phyloP scores from a whole-genome alignment of 2,329 filamentous ascomycete species.

The Aspergillus sp. region DNA sequence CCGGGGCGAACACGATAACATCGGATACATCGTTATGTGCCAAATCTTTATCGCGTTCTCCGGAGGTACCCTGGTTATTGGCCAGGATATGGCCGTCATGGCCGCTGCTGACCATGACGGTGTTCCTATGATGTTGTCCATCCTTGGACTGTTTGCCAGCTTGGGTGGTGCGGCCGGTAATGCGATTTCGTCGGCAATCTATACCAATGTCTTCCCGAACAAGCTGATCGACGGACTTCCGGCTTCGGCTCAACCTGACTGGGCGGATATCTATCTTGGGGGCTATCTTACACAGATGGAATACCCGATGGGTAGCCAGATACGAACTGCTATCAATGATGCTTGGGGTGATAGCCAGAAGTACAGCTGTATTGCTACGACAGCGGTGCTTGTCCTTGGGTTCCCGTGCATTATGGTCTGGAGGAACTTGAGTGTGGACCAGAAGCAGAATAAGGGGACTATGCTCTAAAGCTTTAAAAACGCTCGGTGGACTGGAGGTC shows the following conservation, averaged over 20 bases:
- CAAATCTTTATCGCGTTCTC: constrained; percentile 57
- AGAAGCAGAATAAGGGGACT: background rate
- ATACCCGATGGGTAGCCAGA: constrained; percentile 27
- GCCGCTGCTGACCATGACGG: constrained; percentile 54
- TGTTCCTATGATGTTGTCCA: constrained; percentile 46
- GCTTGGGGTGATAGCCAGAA: constrained; percentile 39
- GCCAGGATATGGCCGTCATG: constrained; percentile 59
- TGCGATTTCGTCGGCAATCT: background rate
- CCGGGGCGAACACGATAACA: constrained; percentile 47
- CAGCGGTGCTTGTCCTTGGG: constrained; percentile 27
- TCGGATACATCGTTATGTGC: constrained; percentile 54
- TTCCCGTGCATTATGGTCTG: constrained; percentile 35
- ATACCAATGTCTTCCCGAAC: background rate
- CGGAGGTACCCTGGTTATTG: constrained; percentile 54
- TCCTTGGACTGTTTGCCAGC: constrained; percentile 33
- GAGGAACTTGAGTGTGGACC: constrained; percentile 28
- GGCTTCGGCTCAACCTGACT: background rate
- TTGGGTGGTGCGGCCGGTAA: constrained; percentile 36
- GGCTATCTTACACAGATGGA: background rate
- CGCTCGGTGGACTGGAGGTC: too few relatives aligned
- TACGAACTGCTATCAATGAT: constrained; percentile 32
- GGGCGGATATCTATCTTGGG: background rate
- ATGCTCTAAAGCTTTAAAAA: background rate
- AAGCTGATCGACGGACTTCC: background rate
- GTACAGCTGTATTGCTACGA: constrained; percentile 31